These are phyloP conservation scores for Ramaria rubella DNA, from an alignment of 768 basidiomycete species.

Conservation along the genomic window DNA sequence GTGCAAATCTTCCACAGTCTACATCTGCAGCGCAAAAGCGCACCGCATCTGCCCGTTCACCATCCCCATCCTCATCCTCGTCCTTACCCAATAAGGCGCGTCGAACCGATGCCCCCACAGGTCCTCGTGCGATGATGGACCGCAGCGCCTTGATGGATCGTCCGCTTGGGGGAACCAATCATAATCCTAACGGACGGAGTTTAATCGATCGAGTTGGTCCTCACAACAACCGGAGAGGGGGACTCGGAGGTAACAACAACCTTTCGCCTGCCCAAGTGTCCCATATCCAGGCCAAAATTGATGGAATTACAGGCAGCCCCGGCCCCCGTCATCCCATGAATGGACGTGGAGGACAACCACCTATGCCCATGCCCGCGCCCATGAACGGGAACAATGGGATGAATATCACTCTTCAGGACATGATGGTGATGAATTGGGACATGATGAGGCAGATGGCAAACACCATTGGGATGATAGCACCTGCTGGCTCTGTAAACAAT, in stretches of 20 bases:
- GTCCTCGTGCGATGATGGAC: conserved; percentile 72
- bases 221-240: conserved; percentile 22
- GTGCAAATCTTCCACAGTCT: conserved; percentile 13
- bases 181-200: conserved; percentile 37
- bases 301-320: conserved; percentile 50
- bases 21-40: conserved; percentile 55
- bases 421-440: conserved; percentile 90
- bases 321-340: conserved; percentile 9
- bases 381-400: conserved; percentile 7
- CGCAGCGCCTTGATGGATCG: conserved; percentile 17
- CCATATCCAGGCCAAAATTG: conserved; percentile 69
- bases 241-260: conserved; percentile 35
- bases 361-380: conserved; percentile 3
- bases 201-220: conserved; percentile 71
- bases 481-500: conserved; percentile 38
- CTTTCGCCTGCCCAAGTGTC: conserved; percentile 9
- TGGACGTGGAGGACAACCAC: conserved; percentile 7
- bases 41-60: conserved; percentile 56
- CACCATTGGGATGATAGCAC: conserved; percentile 71
- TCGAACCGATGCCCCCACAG: conserved; percentile 58
- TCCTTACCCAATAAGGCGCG: conserved; percentile 52
- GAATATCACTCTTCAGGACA: conserved; percentile 63
- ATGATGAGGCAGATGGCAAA: conserved; percentile 91
- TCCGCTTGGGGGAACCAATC: conserved; percentile 22
- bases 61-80: conserved; percentile 43